These are phyloP conservation scores for Phyllosticta citriasiana DNA, from an alignment of 2,329 filamentous ascomycete species.

Conservation along the genomic window DNA sequence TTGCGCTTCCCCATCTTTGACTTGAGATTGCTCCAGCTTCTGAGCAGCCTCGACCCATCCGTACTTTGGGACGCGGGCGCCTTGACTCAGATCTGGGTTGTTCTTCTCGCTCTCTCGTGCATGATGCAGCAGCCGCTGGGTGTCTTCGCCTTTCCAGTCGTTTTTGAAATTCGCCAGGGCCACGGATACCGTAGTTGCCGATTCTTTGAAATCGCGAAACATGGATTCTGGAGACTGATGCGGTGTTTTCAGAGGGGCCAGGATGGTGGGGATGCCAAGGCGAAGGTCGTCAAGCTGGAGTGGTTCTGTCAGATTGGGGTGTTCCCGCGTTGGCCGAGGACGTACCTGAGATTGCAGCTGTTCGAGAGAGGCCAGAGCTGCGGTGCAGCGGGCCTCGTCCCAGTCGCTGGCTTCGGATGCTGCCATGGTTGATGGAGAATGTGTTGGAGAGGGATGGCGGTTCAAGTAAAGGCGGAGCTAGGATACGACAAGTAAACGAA, in stretches of 20 bases:
- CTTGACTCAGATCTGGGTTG: constrained; percentile 28
- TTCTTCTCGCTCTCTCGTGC: constrained; percentile 25
- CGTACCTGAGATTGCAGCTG: constrained; percentile 33
- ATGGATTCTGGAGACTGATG: constrained; percentile 20
- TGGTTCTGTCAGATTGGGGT: constrained; percentile 2
- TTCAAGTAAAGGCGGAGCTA: neutral
- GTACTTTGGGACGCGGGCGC: constrained; percentile 23
- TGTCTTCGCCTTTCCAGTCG: constrained; percentile 28
- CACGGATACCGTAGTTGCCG: constrained; percentile 25
- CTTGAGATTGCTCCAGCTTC: constrained; percentile 11
- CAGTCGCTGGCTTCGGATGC: constrained; percentile 13
- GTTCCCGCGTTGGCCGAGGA: neutral
- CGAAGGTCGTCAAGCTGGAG: constrained; percentile 33
- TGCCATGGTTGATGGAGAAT: neutral
- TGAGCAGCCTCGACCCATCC: constrained; percentile 28
- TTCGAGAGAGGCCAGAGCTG: constrained; percentile 36
- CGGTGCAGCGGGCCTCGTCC: constrained; percentile 31
- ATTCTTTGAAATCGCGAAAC: constrained; percentile 29
- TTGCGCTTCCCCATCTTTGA: constrained; percentile 12
- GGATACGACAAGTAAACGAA: neutral
- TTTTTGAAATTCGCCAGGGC: constrained; percentile 28
- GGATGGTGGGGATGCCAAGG: constrained; percentile 32
- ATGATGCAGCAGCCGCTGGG: constrained; percentile 25
- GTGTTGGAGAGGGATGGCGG: neutral
- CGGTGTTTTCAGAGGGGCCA: constrained; percentile 28